Evolutionary conservation across 2,329 filamentous ascomycete species (phyloP).

Genomic region (Ophiosphaerella korrae): DNA sequence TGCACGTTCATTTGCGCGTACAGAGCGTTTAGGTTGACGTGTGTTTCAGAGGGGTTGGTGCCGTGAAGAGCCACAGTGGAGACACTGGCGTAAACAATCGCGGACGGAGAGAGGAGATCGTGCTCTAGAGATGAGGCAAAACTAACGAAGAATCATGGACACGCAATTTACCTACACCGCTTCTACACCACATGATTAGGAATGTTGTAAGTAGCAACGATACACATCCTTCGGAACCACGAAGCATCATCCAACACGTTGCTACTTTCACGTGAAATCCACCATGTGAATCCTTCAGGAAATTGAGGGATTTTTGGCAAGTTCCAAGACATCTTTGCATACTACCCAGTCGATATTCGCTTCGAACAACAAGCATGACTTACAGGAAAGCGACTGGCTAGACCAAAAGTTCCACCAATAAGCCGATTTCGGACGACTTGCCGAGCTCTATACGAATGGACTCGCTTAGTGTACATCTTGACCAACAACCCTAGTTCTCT

Average conservation of each 20-base stretch:
- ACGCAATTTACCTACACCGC: no score
- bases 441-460: slow-evolving; percentile 6
- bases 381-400: not conserved
- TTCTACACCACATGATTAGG: no score
- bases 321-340: not conserved
- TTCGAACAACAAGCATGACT: not conserved
- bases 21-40: no score
- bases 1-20: no score
- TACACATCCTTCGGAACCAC: no score
- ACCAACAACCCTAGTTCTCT: slow-evolving; percentile 14
- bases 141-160: no score
- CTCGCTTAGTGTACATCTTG: slow-evolving; percentile 12
- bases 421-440: not conserved
- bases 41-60: no score
- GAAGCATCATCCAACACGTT: not conserved
- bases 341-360: not conserved
- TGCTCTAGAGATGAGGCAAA: no score
- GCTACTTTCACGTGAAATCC: not conserved
- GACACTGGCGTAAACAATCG: no score
- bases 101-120: no score
- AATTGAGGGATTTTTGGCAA: not conserved
- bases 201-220: no score
- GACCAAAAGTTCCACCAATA: slow-evolving; percentile 14
- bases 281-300: not conserved
- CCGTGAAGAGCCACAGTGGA: no score